Base-by-base conservation (phyloP, 192 early-diverging fungal species). In the Dimargaris verticillata region DNA sequence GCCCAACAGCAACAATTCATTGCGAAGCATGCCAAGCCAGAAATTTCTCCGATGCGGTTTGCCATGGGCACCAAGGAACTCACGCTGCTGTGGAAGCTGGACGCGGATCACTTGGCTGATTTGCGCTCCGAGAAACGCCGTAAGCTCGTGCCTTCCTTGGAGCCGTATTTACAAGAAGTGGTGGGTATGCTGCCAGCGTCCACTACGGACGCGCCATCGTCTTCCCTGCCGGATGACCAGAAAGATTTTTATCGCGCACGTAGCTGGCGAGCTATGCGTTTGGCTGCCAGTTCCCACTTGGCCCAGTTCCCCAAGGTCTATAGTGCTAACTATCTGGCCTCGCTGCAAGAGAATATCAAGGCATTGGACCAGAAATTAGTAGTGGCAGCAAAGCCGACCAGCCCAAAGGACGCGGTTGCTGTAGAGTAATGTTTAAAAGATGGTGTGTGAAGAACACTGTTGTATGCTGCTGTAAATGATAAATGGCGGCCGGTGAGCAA, bases 1-100 rank as follows among this genome's bases (percentile, higher is more conserved):
- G 18, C 7, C 7, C 53, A 55, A 33, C 22, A 18, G 26, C 17
- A n/a, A 18, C 15, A 55, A 18, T 28, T 55, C 26, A 18, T n/a
- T 10, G 28, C 26, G 24, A 38, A 38, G 33, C 33, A 38, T 38
- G 26, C 26, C 18, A 33, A 10, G 17, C 26, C 24, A 5, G 18
- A 33, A 0, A 7, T 33, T 9, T 5, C 33, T 38, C 53, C 22
- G 53, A 25, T 55, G 26, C 53, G 53, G 28, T 55, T 55, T 17
- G 26, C 53, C 7, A 17, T 55, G 53, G 53, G 53, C 26, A 55
- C 53, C 14, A 55, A 55, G 17, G 53, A 55, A 33, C 26, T 55
- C 28, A 55, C 53, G 22, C 15, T 33, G 53, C 33, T 55, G 18
- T 55, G 53, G 53, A 18, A 26, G 6, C 26, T 29, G 53, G 26